Evolutionary conservation across 1,139 yeast genomes (phyloP).

Genomic region (Geotrichum carabidarum): DNA sequence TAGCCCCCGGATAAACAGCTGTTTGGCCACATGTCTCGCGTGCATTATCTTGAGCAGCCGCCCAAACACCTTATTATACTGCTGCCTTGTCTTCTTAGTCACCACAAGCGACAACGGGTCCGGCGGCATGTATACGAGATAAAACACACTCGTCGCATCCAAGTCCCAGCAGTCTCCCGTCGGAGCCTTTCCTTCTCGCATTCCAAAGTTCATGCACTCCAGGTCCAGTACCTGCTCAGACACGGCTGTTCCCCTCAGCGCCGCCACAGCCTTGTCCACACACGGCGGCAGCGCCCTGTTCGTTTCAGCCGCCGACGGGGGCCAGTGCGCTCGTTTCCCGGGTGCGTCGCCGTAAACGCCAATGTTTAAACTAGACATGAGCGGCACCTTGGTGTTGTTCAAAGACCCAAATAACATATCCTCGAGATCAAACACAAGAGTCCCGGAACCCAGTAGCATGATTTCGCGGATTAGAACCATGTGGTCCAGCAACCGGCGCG

Average conservation of each 20-base stretch:
- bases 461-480: constrained; percentile 14
- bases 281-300: constrained; percentile 15
- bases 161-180: neutral
- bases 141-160: constrained; percentile 10
- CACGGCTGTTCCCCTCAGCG: neutral
- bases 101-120: constrained; percentile 13
- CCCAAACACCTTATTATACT: constrained; percentile 13
- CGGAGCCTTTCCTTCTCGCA: neutral
- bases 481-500: constrained; percentile 12
- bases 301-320: constrained; percentile 15
- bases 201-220: constrained; percentile 13
- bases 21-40: constrained; percentile 9
- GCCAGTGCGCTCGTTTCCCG: constrained; percentile 15
- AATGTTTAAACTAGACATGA: constrained; percentile 6
- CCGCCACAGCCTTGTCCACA: constrained; percentile 8
- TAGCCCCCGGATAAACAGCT: neutral
- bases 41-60: constrained; percentile 7
- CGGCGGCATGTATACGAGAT: constrained; percentile 13
- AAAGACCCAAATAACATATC: constrained; percentile 16
- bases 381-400: neutral
- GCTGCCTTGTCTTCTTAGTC: neutral
- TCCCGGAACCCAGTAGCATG: constrained; percentile 19
- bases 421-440: constrained; percentile 14
- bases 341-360: constrained; percentile 3
- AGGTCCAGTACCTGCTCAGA: neutral